These are phyloP conservation scores for Geopyxis carbonaria DNA, from an alignment of 495 filamentous ascomycete species.

Conservation along the genomic window DNA sequence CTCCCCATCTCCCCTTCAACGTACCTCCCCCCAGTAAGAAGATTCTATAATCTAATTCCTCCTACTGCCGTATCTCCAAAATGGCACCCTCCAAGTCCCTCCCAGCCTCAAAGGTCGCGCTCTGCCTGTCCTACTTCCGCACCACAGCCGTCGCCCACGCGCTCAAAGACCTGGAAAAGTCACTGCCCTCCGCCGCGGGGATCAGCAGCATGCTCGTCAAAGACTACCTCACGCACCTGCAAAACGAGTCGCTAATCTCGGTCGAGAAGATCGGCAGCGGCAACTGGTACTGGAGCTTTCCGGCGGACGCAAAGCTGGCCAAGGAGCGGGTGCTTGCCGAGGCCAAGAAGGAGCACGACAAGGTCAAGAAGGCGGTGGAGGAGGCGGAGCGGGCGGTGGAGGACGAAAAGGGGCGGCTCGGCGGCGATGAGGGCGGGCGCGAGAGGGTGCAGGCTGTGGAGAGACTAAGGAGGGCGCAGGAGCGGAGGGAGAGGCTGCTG, in stretches of 20 bases:
- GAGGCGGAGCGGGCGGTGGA: constrained; percentile 30
- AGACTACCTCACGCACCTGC: constrained; percentile 19
- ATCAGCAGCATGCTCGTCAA: constrained; percentile 23
- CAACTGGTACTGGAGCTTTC: constrained; percentile 72
- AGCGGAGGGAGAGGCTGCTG: constrained; percentile 23
- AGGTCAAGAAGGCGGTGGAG: constrained; percentile 25
- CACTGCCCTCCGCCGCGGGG: constrained; percentile 47
- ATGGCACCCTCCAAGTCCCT: constrained; percentile 41
- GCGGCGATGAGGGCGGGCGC: constrained; percentile 27
- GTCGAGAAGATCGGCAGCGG: constrained; percentile 67
- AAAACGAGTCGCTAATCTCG: constrained; percentile 40
- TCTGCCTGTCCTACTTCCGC: constrained; percentile 48
- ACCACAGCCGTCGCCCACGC: constrained; percentile 47
- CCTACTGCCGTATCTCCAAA: neutral
- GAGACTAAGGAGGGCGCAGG: constrained; percentile 25
- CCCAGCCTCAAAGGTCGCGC: constrained; percentile 41
- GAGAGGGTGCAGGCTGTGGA: constrained; percentile 30
- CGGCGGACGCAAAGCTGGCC: constrained; percentile 41
- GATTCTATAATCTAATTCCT: neutral
- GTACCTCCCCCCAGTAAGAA: no score
- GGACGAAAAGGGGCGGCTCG: constrained; percentile 6
- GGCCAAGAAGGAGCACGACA: constrained; percentile 39
- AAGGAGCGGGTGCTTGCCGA: constrained; percentile 33
- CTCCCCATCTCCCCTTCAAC: no score
- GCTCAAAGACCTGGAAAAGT: constrained; percentile 60